Base-by-base conservation (phyloP, 345 rosid species). In the Salix koriyanagi region DNA sequence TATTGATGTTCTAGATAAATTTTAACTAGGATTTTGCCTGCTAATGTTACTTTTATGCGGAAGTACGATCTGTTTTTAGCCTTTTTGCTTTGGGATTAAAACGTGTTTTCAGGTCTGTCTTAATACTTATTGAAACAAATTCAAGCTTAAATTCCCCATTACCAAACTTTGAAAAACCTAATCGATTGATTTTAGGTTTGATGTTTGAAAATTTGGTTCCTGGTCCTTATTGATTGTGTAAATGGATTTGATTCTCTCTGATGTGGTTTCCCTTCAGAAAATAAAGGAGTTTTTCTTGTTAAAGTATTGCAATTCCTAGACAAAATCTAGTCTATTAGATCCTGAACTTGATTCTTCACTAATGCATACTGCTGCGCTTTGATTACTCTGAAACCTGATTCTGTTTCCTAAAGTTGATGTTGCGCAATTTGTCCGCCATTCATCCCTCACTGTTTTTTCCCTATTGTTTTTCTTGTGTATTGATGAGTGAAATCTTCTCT, bases 261-360 rank as follows among this genome's bases (percentile, higher is more conserved):
- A 74, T 21, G 54, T 62, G 8, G n/a, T 37, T 15, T 64, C 69
- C 10, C 67, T n/a, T 37, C 1, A 71, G 18, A 39, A 42, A 25
- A 32, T 56, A n/a, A 56, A 56, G 42, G 16, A 4, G 15, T 37
- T 48, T 32, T 21, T 32, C 23, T 71, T 25, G 28, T 15, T 26
- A 5, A 41, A 41, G 69, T 62, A 41, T 8, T 60, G 54, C 60
- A 73, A 62, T 73, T 26, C 23, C 76, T 61, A 37, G 56, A 41
- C 41, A 61, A 23, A 7, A 39, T 7, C 23, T 12, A 41, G 15
- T 73, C 12, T 14, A 25, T 19, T 75, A 66, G 77, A 21, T 75
- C 32, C 65, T 34, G 42, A 19, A 28, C n/a, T 65, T 75, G 70
- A 75, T 75, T 75, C 58, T 75, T 66, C 52, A 39, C 8, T 62